These are phyloP conservation scores for Cladosporium sp. DNA, from an alignment of 2,329 filamentous ascomycete species.

Conservation along the genomic window DNA sequence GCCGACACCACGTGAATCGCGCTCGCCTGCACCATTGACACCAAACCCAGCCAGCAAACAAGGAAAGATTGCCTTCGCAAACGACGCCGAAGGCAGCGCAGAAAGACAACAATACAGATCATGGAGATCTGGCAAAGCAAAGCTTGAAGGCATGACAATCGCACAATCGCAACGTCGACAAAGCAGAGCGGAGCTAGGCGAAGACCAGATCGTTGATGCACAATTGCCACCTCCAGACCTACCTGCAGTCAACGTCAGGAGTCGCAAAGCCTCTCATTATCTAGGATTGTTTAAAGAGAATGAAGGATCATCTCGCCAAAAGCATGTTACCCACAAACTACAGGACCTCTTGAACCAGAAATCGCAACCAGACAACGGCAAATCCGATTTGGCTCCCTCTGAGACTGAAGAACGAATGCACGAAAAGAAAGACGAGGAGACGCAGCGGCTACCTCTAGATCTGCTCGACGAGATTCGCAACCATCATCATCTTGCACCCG, in stretches of 20 bases:
- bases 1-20: neutral
- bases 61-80: conserved; percentile 1
- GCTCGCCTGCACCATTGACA: conserved; percentile 4
- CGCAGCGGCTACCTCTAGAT: conserved; percentile 42
- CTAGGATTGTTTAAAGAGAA: conserved; percentile 58
- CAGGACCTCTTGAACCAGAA: conserved; percentile 9
- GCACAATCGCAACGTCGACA: conserved; percentile 32
- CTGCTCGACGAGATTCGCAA: conserved; percentile 56
- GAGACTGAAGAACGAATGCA: neutral
- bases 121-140: conserved; percentile 47
- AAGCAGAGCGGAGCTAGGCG: conserved; percentile 33
- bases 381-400: neutral
- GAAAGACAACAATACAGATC: conserved; percentile 45
- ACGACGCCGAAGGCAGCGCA: conserved; percentile 29
- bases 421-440: neutral
- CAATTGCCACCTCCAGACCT: conserved; percentile 56
- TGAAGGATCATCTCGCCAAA: conserved; percentile 5
- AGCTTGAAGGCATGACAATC: conserved; percentile 35
- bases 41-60: conserved; percentile 2
- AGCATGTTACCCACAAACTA: neutral
- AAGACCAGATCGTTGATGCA: conserved; percentile 62
- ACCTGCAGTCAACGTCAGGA: conserved; percentile 50
- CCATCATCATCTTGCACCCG: conserved; percentile 49
- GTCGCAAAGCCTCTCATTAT: conserved; percentile 63
- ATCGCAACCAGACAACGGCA: neutral